Evolutionary conservation across 257 asterid genomes (phyloP).

Genomic region (Euphrasia confusa): DNA sequence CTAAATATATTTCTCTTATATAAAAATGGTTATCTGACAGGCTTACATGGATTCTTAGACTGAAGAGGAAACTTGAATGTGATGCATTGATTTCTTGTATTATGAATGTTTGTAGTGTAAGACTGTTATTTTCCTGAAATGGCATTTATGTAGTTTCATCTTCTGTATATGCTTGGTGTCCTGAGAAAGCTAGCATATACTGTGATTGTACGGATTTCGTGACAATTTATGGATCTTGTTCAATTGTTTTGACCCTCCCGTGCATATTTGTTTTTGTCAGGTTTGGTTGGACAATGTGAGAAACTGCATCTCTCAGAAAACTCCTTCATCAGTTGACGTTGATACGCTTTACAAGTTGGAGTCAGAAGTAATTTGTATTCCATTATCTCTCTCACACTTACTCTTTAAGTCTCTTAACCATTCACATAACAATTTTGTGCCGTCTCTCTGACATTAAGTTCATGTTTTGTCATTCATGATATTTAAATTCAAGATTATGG

Average conservation of each 20-base stretch:
- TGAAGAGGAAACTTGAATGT: conserved; percentile 22
- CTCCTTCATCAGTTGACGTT: conserved; percentile 52
- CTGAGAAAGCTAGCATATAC: conserved; percentile 15
- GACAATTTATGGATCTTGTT: conserved; percentile 8
- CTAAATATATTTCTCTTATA: background rate
- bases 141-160: conserved; percentile 17
- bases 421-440: conserved; percentile 4
- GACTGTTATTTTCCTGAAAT: conserved; percentile 10
- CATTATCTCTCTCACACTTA: background rate
- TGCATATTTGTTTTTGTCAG: conserved; percentile 35
- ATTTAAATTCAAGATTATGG: conserved; percentile 43
- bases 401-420: conserved; percentile 8
- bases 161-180: conserved; percentile 10
- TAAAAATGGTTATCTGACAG: background rate
- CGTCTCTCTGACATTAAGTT: conserved; percentile 9
- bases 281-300: conserved; percentile 63
- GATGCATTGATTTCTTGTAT: conserved; percentile 16
- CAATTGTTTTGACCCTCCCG: conserved; percentile 7
- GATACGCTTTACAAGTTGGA: conserved; percentile 68
- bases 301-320: conserved; percentile 50
- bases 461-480: conserved; percentile 7
- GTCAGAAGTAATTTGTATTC: conserved; percentile 51
- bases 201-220: background rate
- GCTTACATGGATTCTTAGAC: conserved; percentile 19
- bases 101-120: conserved; percentile 9